Evolutionary conservation across 2,329 filamentous ascomycete species (phyloP).

Genomic region (Aspergillus intermedius): DNA sequence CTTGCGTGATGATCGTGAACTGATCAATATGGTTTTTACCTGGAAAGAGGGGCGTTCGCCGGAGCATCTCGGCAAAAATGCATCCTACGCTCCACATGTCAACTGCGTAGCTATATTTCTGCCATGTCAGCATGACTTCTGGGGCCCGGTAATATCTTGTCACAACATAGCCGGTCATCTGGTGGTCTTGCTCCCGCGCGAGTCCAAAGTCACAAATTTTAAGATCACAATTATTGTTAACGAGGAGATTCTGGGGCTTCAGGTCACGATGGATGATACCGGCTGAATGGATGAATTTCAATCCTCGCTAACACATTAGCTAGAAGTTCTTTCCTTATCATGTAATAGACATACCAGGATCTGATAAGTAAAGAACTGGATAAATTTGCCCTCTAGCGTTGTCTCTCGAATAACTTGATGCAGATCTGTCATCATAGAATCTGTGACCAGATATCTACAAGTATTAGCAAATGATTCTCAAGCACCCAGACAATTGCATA

Average conservation of each 20-base stretch:
- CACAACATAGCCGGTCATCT: constrained; percentile 99
- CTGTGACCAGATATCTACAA: constrained; percentile 89
- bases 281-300: constrained; percentile 98
- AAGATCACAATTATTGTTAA: constrained; percentile 98
- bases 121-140: constrained; percentile 99
- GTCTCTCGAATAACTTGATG: constrained; percentile 91
- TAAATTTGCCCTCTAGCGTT: constrained; percentile 98
- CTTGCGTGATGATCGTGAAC: constrained; percentile 98
- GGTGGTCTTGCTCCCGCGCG: constrained; percentile 94
- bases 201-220: constrained; percentile 99
- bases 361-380: constrained; percentile 99
- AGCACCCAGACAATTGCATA: constrained; percentile 36
- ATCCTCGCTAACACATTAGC: constrained; percentile 60
- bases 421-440: constrained; percentile 91
- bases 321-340: constrained; percentile 6
- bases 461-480: constrained; percentile 5
- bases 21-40: constrained; percentile 99
- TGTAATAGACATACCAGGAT: constrained; percentile 66
- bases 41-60: constrained; percentile 95
- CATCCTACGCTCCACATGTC: constrained; percentile 99
- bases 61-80: constrained; percentile 98
- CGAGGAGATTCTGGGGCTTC: constrained; percentile 97
- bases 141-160: constrained; percentile 97
- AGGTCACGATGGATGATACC: constrained; percentile 96
- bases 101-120: constrained; percentile 98